phyloP scores from a whole-genome alignment of 1,284 basidiomycete genomes.

The Stygiomarasmius scandens region DNA sequence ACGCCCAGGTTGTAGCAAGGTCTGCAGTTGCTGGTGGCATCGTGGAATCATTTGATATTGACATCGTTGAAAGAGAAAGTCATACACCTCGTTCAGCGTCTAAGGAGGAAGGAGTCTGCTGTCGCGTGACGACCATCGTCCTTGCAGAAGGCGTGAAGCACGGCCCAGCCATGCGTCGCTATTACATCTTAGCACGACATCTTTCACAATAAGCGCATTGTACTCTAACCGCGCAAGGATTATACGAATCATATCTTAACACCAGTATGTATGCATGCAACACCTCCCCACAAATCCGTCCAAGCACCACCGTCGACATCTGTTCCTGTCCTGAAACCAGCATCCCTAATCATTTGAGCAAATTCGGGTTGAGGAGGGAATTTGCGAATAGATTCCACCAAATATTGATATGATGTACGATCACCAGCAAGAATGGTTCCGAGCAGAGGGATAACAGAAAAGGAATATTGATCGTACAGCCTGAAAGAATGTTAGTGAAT shows the following conservation, averaged over 20 bases:
- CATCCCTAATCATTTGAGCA: constrained; percentile 86
- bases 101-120: background rate
- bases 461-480: constrained; percentile 94
- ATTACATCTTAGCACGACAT: background rate
- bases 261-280: constrained; percentile 84
- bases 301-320: constrained; percentile 88
- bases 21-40: constrained; percentile 50
- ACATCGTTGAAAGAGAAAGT: constrained; percentile 1
- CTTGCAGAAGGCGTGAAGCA: no score
- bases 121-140: background rate
- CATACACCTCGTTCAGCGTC: background rate
- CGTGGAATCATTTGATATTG: constrained; percentile 16
- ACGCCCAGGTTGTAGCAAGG: constrained; percentile 84
- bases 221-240: background rate
- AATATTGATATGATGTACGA: constrained; percentile 94
- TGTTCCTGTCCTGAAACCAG: constrained; percentile 80
- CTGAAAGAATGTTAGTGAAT: constrained; percentile 44
- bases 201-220: no score
- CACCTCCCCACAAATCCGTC: constrained; percentile 85
- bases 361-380: constrained; percentile 94
- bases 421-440: constrained; percentile 97
- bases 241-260: constrained; percentile 64
- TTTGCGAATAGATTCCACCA: constrained; percentile 95
- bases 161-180: no score
- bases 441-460: constrained; percentile 92